Evolutionary conservation across 106 monocot genomes (phyloP).

Genomic region (Chionographis japonica): DNA sequence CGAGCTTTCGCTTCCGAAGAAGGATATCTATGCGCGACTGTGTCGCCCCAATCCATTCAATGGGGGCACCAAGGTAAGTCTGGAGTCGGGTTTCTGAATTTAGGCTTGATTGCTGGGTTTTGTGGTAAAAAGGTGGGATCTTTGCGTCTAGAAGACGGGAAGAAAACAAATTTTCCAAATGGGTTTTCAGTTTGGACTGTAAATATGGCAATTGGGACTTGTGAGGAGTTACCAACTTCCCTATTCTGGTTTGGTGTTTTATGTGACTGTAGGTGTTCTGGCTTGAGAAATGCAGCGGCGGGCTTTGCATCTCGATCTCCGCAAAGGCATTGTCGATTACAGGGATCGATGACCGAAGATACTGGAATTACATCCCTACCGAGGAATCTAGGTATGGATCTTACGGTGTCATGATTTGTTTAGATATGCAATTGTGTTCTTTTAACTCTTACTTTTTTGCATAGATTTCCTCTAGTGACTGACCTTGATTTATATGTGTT

Average conservation of each 20-base stretch:
- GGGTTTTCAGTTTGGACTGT: neutral
- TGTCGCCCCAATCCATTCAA: slow-evolving; percentile 22
- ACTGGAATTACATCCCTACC: slow-evolving; percentile 71
- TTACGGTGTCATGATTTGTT: no score
- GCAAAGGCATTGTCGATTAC: slow-evolving; percentile 69
- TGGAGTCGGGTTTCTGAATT: no score
- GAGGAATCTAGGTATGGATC: slow-evolving; percentile 66
- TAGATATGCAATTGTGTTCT: no score
- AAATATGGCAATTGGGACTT: no score
- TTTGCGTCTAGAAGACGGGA: no score
- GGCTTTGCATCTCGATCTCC: slow-evolving; percentile 65
- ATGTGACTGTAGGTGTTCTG: slow-evolving; percentile 47
- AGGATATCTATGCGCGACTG: slow-evolving; percentile 19
- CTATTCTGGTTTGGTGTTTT: neutral
- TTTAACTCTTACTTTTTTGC: no score
- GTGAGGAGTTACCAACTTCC: neutral
- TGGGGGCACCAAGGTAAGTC: slow-evolving; percentile 21
- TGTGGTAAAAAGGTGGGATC: no score
- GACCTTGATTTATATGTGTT: no score
- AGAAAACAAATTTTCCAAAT: no score
- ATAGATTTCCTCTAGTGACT: no score
- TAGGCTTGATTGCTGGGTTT: neutral
- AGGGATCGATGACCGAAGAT: slow-evolving; percentile 75
- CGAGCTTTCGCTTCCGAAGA: neutral
- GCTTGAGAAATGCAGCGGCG: slow-evolving; percentile 59